Percentiles rank a stretch among this genome's conserved stretches.
phyloP scores from a whole-genome alignment of 1,284 basidiomycete genomes.

The Laetiporus sulphureus region DNA sequence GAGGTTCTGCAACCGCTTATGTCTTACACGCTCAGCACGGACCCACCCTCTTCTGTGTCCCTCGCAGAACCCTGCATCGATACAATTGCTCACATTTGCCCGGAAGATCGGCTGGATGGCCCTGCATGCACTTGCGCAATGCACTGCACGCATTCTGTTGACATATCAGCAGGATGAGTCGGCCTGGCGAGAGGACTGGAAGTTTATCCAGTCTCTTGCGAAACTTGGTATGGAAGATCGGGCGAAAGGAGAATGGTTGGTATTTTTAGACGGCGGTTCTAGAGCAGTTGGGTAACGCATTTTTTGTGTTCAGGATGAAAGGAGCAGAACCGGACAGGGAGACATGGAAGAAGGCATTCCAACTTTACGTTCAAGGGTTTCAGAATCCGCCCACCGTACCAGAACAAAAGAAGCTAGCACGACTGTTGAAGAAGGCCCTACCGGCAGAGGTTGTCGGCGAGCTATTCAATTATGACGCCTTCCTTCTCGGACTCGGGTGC shows the following conservation, averaged over 20 bases:
- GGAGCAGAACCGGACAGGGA: conserved; percentile 47
- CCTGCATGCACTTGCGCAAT: conserved; percentile 64
- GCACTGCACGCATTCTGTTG: conserved; percentile 58
- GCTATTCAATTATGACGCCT: conserved; percentile 71
- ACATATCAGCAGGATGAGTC: conserved; percentile 40
- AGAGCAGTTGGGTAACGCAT: too few species aligned
- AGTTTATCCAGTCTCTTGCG: conserved; percentile 45
- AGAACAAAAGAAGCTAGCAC: conserved; percentile 52
- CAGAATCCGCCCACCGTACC: conserved; percentile 38
- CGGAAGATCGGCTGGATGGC: conserved; percentile 63
- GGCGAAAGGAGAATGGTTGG: conserved; percentile 45
- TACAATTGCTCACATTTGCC: conserved; percentile 55
- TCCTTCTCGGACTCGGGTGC: conserved; percentile 68
- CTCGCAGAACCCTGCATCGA: conserved; percentile 63
- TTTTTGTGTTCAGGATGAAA: conserved; percentile 20
- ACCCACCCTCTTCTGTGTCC: conserved; percentile 73
- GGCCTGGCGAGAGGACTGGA: conserved; percentile 40
- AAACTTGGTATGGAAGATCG: conserved; percentile 63
- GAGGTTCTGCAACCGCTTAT: conserved; percentile 77
- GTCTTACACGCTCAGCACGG: conserved; percentile 52
- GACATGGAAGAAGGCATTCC: conserved; percentile 58
- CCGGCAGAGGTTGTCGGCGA: conserved; percentile 44
- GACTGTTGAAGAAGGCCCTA: conserved; percentile 50
- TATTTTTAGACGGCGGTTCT: too few species aligned
- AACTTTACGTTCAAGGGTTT: conserved; percentile 53